phyloP scores from a whole-genome alignment of 1,284 basidiomycete species.

The Marasmius tenuissimus region DNA sequence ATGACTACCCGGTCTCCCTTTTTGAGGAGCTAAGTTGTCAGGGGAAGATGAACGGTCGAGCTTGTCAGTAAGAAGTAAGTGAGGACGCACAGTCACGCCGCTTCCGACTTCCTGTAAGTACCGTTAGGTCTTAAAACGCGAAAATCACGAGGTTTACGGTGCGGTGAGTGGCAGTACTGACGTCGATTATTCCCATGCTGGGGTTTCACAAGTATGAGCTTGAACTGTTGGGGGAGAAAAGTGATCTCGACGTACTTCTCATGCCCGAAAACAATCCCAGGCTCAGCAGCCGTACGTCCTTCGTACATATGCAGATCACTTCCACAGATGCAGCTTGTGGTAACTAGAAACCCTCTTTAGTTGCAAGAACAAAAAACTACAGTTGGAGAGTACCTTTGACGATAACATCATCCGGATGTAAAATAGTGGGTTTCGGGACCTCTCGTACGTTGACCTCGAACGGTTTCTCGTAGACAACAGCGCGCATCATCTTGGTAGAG shows the following conservation, averaged over 20 bases:
- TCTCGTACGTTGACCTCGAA: constrained; percentile 44
- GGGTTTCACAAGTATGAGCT: not conserved
- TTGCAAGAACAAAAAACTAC: not conserved
- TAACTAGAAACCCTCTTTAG: constrained; percentile 32
- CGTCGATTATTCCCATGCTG: constrained; percentile 51
- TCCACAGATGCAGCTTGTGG: constrained; percentile 51
- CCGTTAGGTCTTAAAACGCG: no score
- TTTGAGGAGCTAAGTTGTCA: constrained; percentile 36
- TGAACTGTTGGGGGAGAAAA: not conserved
- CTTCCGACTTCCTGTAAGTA: constrained; percentile 36
- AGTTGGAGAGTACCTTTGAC: constrained; percentile 35
- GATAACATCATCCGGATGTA: constrained; percentile 52
- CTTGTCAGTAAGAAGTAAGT: not conserved
- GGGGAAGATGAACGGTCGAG: not conserved
- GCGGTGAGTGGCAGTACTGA: constrained; percentile 16
- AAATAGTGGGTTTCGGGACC: constrained; percentile 43
- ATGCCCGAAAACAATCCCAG: constrained; percentile 53
- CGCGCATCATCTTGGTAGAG: constrained; percentile 36
- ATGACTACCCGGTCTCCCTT: constrained; percentile 54
- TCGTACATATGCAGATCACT: constrained; percentile 59
- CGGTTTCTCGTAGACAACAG: constrained; percentile 50
- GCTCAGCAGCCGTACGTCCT: constrained; percentile 48
- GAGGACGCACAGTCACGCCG: constrained; percentile 37
- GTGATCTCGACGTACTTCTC: constrained; percentile 40
- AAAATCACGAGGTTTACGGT: not conserved